Conservation (phyloP, 306 rosid genomes). For the Dicorynia guianensis region DNA sequence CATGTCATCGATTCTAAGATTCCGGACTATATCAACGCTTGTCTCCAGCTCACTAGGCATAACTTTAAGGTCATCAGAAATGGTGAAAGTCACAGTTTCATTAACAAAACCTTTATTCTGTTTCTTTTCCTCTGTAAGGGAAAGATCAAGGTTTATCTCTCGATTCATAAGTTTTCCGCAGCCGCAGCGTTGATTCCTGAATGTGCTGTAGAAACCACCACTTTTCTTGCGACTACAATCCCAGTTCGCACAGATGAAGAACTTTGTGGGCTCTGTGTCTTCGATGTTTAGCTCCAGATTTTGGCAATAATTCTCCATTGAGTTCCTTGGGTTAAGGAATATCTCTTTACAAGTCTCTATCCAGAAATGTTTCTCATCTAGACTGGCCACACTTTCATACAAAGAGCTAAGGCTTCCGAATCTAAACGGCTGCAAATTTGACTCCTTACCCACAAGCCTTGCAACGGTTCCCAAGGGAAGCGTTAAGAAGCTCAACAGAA, state of each 20-base stretch:
- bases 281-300: neutral
- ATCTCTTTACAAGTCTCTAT: neutral
- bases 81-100: neutral
- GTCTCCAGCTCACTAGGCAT: neutral
- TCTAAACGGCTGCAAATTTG: neutral
- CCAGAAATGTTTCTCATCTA: neutral
- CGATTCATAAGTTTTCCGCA: neutral
- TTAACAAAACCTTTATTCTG: neutral
- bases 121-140: neutral
- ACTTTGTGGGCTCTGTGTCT: neutral
- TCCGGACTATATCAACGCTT: neutral
- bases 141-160: neutral
- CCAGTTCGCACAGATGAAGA: neutral
- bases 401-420: conserved; percentile 11
- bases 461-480: conserved; percentile 35
- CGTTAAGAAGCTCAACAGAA: conserved; percentile 31
- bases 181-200: neutral
- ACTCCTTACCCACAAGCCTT: neutral
- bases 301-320: neutral
- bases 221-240: neutral
- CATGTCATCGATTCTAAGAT: neutral
- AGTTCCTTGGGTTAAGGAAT: neutral
- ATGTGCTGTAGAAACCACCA: neutral
- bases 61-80: neutral
- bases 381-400: neutral